A percentile compares a stretch with the other conserved stretches of the same genome.
Conservation (phyloP, 2,329 filamentous ascomycete genomes). For the Thermochaetoides dissita region DNA sequence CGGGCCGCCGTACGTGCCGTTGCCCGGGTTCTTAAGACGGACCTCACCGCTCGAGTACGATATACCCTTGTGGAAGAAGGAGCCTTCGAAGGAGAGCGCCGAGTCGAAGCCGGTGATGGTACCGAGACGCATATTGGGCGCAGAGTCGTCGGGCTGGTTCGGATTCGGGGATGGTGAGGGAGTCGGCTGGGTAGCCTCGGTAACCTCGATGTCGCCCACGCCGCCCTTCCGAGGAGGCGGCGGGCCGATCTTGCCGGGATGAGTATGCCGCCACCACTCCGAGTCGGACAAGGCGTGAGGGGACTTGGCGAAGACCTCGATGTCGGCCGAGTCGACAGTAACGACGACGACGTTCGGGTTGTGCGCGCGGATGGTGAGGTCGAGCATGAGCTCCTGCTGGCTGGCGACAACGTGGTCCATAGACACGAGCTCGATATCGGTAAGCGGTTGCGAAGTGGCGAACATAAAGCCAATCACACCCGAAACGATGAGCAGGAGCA, state of each 20-base stretch:
- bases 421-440: slow-evolving; percentile 61
- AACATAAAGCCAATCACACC: slow-evolving; percentile 80
- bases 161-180: slow-evolving; percentile 2
- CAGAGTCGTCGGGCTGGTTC: slow-evolving; percentile 38
- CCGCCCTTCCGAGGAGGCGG: slow-evolving; percentile 3
- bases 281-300: slow-evolving; percentile 64
- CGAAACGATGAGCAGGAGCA: slow-evolving; percentile 70
- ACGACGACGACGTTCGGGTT: slow-evolving; percentile 91
- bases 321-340: slow-evolving; percentile 69
- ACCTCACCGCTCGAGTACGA: slow-evolving; percentile 71
- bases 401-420: slow-evolving; percentile 86
- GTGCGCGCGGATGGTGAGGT: slow-evolving; percentile 72
- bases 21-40: slow-evolving; percentile 69
- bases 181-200: slow-evolving; percentile 17
- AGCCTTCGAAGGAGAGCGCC: slow-evolving; percentile 75
- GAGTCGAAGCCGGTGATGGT: slow-evolving; percentile 79
- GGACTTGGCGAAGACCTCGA: slow-evolving; percentile 91
- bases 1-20: slow-evolving; percentile 72
- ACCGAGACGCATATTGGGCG: slow-evolving; percentile 83
- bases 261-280: slow-evolving; percentile 41
- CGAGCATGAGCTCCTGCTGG: slow-evolving; percentile 89
- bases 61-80: slow-evolving; percentile 62
- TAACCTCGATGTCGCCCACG: not conserved
- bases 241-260: slow-evolving; percentile 17
- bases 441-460: slow-evolving; percentile 76